Evolutionary conservation across 2,329 filamentous ascomycete species (phyloP).

Genomic region (Fusarium hostae): DNA sequence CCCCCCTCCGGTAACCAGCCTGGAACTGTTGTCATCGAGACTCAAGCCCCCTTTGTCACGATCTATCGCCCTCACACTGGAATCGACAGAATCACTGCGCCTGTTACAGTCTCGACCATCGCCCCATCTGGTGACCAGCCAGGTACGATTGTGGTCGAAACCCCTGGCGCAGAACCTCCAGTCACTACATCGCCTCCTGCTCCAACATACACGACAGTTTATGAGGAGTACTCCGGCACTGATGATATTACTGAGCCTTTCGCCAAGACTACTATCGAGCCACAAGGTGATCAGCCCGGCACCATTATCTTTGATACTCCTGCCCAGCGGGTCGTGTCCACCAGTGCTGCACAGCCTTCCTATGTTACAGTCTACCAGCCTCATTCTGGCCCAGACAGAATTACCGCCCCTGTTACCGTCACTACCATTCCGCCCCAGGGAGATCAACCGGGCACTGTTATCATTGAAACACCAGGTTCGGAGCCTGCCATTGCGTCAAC

Average conservation of each 20-base stretch:
- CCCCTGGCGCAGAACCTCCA: constrained; percentile 15
- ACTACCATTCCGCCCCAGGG: constrained; percentile 7
- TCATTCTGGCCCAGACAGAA: constrained; percentile 4
- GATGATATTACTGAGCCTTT: constrained; percentile 17
- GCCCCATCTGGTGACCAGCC: constrained; percentile 17
- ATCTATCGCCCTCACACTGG: constrained; percentile 26
- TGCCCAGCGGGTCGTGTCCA: constrained; percentile 3
- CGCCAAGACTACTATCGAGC: constrained; percentile 20
- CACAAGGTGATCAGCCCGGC: constrained; percentile 22
- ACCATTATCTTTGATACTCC: constrained; percentile 33
- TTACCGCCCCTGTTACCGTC: constrained; percentile 4
- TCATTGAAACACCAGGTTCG: constrained; percentile 18
- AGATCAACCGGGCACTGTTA: constrained; percentile 9
- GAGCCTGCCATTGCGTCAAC: neutral
- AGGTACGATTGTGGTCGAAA: constrained; percentile 29
- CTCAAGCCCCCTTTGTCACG: constrained; percentile 22
- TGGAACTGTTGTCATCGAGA: constrained; percentile 28
- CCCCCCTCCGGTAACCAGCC: constrained; percentile 7
- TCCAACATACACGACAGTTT: constrained; percentile 22
- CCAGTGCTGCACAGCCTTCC: constrained; percentile 1
- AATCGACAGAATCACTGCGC: constrained; percentile 11
- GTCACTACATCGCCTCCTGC: constrained; percentile 18
- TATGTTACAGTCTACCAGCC: constrained; percentile 16
- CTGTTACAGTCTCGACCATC: constrained; percentile 25
- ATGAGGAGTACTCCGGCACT: constrained; percentile 19